Evolutionary conservation across 2,329 filamentous ascomycete genomes (phyloP), one percentile per base, ranked within the genome.

Genomic region (Apiospora phragmitis): DNA sequence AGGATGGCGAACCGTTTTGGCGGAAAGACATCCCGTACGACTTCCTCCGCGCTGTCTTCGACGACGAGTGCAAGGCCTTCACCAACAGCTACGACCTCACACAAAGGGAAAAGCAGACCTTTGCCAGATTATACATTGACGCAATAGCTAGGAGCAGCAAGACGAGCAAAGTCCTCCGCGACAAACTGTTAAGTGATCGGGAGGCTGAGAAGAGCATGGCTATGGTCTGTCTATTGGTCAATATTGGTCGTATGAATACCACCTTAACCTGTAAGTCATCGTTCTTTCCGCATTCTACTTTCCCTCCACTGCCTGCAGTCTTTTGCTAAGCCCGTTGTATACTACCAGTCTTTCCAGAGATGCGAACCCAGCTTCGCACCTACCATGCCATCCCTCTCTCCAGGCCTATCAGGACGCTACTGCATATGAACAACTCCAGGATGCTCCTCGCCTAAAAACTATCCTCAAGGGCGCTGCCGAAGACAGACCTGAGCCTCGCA

Each of bases 121-220:
- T 99, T 80, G 95, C 96, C 72, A 95, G 98, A 81, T 90, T 99
- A 72, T 99, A 99, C 83, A 95, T 99, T 77, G 96, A 98, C 82
- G 95, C 96, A 72, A 98, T 99, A 95, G 94, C 96, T 3, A 90
- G 94, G 81, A 99, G 96, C 84, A 98, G 94, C 87, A 99, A 99
- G 86, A 98, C 95, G 38, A 98, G 96, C 87, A 98, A 98, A 84
- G 96, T 99, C 67, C 87, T 99, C 73, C 94, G 97, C 81, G 96
- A 99, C 82, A 98, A 99, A 85, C 87, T 99, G 74, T 87, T 97
- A 77, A 96, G 92, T 75, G 96, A 99, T 80, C 91, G 94, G 77
- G 92, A 94, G 74, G 95, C 95, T 29, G 96, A 95, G 45, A 94
- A 97, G 81, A 95, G 94, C 78, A 99, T 99, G 96, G 96, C 96